A percentile compares a stretch with the other conserved stretches of the same genome.
phyloP scores from a whole-genome alignment of 2,329 filamentous ascomycete genomes.

The Pseudogymnoascus sp. region DNA sequence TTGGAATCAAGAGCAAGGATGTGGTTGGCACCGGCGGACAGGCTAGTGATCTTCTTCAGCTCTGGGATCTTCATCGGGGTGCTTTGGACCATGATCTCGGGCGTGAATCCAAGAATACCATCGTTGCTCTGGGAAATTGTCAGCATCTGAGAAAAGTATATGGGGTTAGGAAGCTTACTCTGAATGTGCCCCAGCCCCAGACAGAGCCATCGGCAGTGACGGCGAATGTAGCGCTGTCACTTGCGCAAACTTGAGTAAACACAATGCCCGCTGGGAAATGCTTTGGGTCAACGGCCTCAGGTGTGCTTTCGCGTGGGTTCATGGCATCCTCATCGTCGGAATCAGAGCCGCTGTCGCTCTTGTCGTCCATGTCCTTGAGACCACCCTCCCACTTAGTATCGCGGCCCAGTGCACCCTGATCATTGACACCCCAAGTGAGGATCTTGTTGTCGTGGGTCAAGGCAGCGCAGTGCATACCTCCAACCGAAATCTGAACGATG shows the following conservation, averaged over 20 bases:
- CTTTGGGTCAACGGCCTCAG: constrained; percentile 51
- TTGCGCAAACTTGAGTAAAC: constrained; percentile 62
- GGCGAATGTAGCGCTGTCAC: constrained; percentile 69
- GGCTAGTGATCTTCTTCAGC: constrained; percentile 46
- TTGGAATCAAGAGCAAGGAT: constrained; percentile 51
- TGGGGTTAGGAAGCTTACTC: constrained; percentile 38
- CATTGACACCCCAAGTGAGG: constrained; percentile 81
- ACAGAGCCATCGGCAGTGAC: constrained; percentile 68
- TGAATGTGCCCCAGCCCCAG: constrained; percentile 80
- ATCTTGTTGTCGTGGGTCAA: constrained; percentile 76
- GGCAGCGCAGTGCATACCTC: constrained; percentile 74
- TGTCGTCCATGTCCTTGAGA: constrained; percentile 45
- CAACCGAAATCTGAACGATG: constrained; percentile 69
- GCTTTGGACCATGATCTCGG: constrained; percentile 21
- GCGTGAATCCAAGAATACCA: constrained; percentile 51
- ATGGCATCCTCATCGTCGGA: constrained; percentile 48
- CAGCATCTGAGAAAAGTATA: constrained; percentile 14
- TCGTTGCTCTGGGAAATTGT: constrained; percentile 46
- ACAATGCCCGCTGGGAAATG: constrained; percentile 53
- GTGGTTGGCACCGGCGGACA: constrained; percentile 52
- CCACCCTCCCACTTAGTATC: constrained; percentile 64
- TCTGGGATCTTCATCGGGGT: constrained; percentile 47
- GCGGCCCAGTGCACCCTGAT: constrained; percentile 72
- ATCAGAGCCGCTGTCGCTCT: constrained; percentile 40
- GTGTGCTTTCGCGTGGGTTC: constrained; percentile 67